These are phyloP conservation scores for Cystobasidium tubakii DNA, from an alignment of 768 basidiomycete genomes.

Conservation along the genomic window DNA sequence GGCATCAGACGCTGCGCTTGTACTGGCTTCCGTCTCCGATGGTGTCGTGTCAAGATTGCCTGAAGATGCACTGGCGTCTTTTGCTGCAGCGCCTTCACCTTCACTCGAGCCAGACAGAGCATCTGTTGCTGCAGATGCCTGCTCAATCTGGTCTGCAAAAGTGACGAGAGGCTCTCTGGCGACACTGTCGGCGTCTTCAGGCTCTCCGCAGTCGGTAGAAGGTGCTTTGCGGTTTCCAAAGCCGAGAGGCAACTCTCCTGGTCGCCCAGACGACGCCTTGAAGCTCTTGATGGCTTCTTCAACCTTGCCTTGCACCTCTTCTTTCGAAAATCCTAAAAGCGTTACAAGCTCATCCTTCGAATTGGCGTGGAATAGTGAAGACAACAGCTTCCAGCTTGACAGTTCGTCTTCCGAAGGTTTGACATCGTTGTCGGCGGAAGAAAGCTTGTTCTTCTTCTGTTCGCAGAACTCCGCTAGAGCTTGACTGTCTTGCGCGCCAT, in stretches of 20 bases:
- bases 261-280: constrained; percentile 51
- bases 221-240: constrained; percentile 14
- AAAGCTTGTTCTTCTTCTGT: not conserved
- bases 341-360: constrained; percentile 85
- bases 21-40: constrained; percentile 64
- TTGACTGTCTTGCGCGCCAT: constrained; percentile 54
- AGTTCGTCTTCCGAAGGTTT: constrained; percentile 24
- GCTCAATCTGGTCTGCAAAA: constrained; percentile 62
- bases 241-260: constrained; percentile 28
- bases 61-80: constrained; percentile 47
- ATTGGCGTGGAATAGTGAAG: constrained; percentile 78
- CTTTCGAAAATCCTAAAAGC: constrained; percentile 85
- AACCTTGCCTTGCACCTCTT: constrained; percentile 70
- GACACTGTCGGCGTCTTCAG: constrained; percentile 36
- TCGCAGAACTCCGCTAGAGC: constrained; percentile 41
- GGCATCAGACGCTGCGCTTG: constrained; percentile 56
- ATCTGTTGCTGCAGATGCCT: constrained; percentile 28
- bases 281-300: constrained; percentile 73
- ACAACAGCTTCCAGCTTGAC: constrained; percentile 50
- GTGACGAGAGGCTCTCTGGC: constrained; percentile 72
- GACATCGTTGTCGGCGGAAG: not conserved
- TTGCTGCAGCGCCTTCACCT: constrained; percentile 50
- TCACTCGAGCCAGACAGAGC: constrained; percentile 49
- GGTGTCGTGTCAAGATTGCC: constrained; percentile 49
- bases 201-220: constrained; percentile 13